Conservation (phyloP, 768 basidiomycete genomes). For the Cystofilobasidium bisporidii region DNA sequence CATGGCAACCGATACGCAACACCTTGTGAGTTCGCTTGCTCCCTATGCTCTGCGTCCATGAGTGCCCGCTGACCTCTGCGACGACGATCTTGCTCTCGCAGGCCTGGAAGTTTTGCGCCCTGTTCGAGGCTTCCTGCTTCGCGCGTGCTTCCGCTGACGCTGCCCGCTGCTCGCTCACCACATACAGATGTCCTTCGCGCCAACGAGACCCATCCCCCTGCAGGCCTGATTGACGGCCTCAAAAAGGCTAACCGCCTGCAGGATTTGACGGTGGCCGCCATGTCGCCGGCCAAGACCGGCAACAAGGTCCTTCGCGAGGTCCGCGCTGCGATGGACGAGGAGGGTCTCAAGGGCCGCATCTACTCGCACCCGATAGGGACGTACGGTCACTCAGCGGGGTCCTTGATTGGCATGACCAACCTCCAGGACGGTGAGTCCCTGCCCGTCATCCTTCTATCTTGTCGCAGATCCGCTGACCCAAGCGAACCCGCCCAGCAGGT, state of each 20-base stretch:
- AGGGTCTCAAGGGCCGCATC: constrained; percentile 47
- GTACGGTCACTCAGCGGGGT: constrained; percentile 51
- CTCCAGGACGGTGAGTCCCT: constrained; percentile 16
- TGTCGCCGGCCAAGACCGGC: constrained; percentile 47
- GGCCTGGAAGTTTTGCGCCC: no score
- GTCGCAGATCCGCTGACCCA: no score
- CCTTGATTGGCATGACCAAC: constrained; percentile 45
- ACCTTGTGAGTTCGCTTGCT: constrained; percentile 40
- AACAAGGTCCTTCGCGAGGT: constrained; percentile 45
- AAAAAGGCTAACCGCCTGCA: constrained; percentile 49
- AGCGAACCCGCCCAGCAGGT: constrained; percentile 46
- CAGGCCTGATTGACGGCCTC: constrained; percentile 45
- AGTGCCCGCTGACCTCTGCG: no score
- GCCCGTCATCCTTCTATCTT: background rate
- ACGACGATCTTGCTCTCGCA: no score
- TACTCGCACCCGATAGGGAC: constrained; percentile 49
- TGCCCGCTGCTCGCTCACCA: no score
- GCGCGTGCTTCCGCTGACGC: no score
- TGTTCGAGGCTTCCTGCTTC: no score
- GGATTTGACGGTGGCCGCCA: constrained; percentile 45
- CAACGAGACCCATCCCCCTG: constrained; percentile 45
- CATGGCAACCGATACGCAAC: constrained; percentile 52
- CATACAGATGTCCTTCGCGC: constrained; percentile 46
- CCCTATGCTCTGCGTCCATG: background rate
- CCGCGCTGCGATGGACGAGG: constrained; percentile 45